Evolutionary conservation across 2,329 filamentous ascomycete genomes (phyloP).

Genomic region (Ophiostoma australiae): DNA sequence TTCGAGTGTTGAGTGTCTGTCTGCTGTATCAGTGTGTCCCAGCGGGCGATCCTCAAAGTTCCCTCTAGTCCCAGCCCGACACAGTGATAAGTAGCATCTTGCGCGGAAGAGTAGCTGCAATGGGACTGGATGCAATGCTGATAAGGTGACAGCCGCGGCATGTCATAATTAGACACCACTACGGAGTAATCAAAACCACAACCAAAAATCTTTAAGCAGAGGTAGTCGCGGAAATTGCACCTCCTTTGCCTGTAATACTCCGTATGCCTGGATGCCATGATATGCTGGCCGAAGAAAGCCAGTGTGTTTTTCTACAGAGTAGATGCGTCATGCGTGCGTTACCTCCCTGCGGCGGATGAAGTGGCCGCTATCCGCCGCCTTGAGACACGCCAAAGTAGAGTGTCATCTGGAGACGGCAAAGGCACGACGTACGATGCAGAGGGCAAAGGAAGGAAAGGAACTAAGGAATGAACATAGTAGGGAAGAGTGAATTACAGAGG

Average conservation of each 20-base stretch:
- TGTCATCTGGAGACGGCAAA: too few species aligned
- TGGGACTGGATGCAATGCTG: slow-evolving; percentile 6
- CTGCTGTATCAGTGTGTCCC: not conserved
- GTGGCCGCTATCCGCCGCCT: not conserved
- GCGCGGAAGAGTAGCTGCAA: not conserved
- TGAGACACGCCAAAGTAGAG: not conserved
- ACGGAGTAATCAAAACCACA: not conserved
- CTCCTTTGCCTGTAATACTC: not conserved
- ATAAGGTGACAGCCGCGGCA: slow-evolving; percentile 7
- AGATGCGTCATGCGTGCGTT: not conserved
- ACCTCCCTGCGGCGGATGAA: not conserved
- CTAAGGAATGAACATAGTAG: too few species aligned
- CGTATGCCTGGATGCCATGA: too few species aligned
- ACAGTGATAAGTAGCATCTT: not conserved
- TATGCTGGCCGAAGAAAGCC: too few species aligned
- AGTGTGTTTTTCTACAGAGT: too few species aligned
- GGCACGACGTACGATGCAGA: too few species aligned
- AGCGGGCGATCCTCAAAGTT: not conserved
- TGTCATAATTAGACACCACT: not conserved
- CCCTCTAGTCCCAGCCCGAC: not conserved
- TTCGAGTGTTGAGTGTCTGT: not conserved
- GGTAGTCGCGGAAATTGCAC: not conserved
- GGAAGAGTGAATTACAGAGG: not conserved
- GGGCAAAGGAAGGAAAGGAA: not conserved
- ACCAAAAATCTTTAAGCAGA: not conserved